Percentiles rank a stretch among this genome's conserved stretches.
These are phyloP conservation scores for Xylaria cubensis DNA, from an alignment of 495 filamentous ascomycete genomes.

Conservation along the genomic window DNA sequence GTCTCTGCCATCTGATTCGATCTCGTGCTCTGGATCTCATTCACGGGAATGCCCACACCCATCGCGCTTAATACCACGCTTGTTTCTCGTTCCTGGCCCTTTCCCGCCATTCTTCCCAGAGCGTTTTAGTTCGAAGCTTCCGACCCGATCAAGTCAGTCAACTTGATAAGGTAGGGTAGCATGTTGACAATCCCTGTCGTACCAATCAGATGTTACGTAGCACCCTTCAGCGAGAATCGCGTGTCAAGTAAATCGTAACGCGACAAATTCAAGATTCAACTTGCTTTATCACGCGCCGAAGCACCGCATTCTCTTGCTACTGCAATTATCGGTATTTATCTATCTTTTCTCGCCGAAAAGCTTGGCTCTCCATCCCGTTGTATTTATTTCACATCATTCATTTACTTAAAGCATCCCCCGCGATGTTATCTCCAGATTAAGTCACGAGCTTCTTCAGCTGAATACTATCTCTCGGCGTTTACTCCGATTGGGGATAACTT, in stretches of 20 bases:
- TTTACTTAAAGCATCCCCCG: neutral
- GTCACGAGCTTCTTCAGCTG: neutral
- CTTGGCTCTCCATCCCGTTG: neutral
- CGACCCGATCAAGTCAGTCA: neutral
- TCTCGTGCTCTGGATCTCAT: slow-evolving; percentile 18
- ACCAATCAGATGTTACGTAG: slow-evolving; percentile 12
- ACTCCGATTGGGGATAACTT: slow-evolving; percentile 1
- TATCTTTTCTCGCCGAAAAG: slow-evolving; percentile 3
- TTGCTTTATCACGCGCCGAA: neutral
- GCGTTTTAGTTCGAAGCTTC: neutral
- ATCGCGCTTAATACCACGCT: slow-evolving; percentile 26
- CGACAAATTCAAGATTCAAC: neutral
- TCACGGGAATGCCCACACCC: slow-evolving; percentile 21
- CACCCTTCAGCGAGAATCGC: neutral
- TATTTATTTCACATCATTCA: slow-evolving; percentile 3
- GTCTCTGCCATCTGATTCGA: slow-evolving; percentile 27
- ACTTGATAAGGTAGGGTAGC: neutral
- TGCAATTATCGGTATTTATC: neutral
- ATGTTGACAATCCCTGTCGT: slow-evolving; percentile 5
- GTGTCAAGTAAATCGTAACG: neutral
- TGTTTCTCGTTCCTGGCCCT: slow-evolving; percentile 23
- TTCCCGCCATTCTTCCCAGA: neutral
- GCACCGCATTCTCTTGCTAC: neutral
- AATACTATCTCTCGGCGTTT: neutral
- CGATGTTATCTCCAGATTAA: neutral